Percentiles rank a stretch among this genome's conserved stretches.
These are phyloP conservation scores for Pseudogymnoascus sp. DNA, from an alignment of 2,329 filamentous ascomycete genomes.

Conservation along the genomic window DNA sequence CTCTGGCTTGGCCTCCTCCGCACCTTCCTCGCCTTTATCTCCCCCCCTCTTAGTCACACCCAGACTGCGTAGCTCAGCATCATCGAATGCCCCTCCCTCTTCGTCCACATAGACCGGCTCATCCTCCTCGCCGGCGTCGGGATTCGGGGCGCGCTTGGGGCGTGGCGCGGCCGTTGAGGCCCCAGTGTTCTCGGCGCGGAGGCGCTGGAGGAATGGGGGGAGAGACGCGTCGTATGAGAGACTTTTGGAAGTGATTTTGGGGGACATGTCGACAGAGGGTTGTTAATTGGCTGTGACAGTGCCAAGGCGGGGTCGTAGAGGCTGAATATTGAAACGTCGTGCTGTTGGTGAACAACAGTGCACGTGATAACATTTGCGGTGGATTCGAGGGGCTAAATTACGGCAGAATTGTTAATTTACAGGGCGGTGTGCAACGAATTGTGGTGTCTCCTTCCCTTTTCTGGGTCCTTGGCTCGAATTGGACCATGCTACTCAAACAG, in stretches of 20 bases:
- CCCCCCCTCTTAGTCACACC: constrained; percentile 8
- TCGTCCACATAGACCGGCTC: constrained; percentile 70
- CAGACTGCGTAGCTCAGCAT: constrained; percentile 11
- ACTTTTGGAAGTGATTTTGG: constrained; percentile 64
- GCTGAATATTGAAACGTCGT: neutral
- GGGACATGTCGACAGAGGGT: constrained; percentile 14
- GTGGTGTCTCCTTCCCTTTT: neutral
- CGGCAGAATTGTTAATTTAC: constrained; percentile 2
- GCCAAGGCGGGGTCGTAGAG: neutral
- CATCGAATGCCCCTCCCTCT: constrained; percentile 50
- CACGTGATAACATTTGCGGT: neutral
- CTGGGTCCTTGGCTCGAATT: neutral
- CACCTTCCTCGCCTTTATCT: constrained; percentile 17
- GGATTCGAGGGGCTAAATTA: constrained; percentile 1
- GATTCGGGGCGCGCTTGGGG: constrained; percentile 45
- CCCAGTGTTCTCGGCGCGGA: constrained; percentile 46
- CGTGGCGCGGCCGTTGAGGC: constrained; percentile 25
- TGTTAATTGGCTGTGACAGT: neutral
- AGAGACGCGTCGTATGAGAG: constrained; percentile 56
- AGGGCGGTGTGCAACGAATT: constrained; percentile 2
- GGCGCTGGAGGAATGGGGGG: constrained; percentile 53
- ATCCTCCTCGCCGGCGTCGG: constrained; percentile 68
- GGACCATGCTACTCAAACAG: neutral
- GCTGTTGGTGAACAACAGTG: neutral
- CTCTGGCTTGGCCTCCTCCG: constrained; percentile 9